Evolutionary conservation across 805 yeast genomes (phyloP), one percentile per base, ranked within the genome.

Genomic region (Suhomyces faveliae): DNA sequence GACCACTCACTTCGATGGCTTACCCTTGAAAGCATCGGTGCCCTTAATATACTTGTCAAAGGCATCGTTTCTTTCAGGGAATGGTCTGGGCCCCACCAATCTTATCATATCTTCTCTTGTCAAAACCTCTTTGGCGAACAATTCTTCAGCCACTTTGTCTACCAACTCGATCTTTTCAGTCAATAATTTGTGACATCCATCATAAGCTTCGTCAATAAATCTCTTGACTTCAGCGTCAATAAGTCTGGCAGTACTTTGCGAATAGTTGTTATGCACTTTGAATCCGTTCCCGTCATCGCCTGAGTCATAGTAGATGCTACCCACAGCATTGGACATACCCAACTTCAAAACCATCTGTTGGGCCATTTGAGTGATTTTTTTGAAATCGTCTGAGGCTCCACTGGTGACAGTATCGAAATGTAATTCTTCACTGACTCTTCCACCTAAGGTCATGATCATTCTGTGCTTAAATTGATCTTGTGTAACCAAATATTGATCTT

Each of bases 361-460:
- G 3, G 97, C 97, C 80, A 91, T 85, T 55, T 79, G 82, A 0
- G 97, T 90, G 33, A 90, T 88, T 62, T 91, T 89, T 67, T 89
- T 88, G 74, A 91, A 90, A 67, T 91, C 97, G 64, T 90, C 96
- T 39, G 86, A 81, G 0, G 95, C 97, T 50, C 97, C 97, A 52
- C 90, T 83, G 2, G 97, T 91, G 4, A 91, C 96, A 1, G 90
- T 80, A 38, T 79, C 79, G 64, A 90, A 91, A 66, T 90, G 92
- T 35, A 91, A 63, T 67, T 91, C 97, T 68, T 91, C 97, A 49
- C 91, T 82, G 3, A 89, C 96, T 59, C 97, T 77, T 8, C 97
- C 97, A 50, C 96, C 97, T 27, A 91, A 70, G 0, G 96, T 84
- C 92, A 91, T 91, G n/a, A 87, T 83, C 90, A 91, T 90, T 54